Percentiles rank a stretch among this genome's conserved stretches.
Evolutionary conservation across 257 asterid species (phyloP).

Genomic region (Ligustrum vulgare): DNA sequence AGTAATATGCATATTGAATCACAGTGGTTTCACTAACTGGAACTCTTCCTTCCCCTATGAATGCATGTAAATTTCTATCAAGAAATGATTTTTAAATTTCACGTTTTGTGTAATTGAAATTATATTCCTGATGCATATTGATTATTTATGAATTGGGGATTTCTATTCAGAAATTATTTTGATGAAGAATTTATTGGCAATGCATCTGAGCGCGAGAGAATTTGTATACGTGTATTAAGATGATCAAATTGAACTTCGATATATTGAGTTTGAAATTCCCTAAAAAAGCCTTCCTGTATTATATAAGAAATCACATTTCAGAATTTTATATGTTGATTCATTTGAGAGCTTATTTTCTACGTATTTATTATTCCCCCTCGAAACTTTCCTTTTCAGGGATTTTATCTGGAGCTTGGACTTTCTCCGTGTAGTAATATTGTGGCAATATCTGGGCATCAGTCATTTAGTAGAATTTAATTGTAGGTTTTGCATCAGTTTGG

Average conservation of each 20-base stretch:
- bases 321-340: conserved; percentile 19
- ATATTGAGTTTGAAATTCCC: conserved; percentile 25
- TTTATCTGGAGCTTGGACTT: conserved; percentile 34
- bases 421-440: conserved; percentile 10
- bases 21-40: neutral
- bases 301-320: neutral
- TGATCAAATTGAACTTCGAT: neutral
- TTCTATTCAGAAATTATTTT: neutral
- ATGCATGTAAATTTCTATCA: neutral
- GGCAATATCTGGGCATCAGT: conserved; percentile 9
- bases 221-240: neutral
- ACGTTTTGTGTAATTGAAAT: neutral
- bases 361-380: conserved; percentile 16
- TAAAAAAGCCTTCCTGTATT: conserved; percentile 11
- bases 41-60: neutral
- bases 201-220: neutral
- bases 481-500: conserved; percentile 11
- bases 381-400: conserved; percentile 36
- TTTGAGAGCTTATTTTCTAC: neutral
- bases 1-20: neutral
- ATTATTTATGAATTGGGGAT: neutral
- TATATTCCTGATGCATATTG: neutral
- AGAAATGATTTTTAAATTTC: too few relatives aligned
- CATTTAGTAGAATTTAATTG: neutral
- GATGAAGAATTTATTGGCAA: neutral